phyloP scores from a whole-genome alignment of 192 early-diverging fungal species.

The Coemansia sp. region DNA sequence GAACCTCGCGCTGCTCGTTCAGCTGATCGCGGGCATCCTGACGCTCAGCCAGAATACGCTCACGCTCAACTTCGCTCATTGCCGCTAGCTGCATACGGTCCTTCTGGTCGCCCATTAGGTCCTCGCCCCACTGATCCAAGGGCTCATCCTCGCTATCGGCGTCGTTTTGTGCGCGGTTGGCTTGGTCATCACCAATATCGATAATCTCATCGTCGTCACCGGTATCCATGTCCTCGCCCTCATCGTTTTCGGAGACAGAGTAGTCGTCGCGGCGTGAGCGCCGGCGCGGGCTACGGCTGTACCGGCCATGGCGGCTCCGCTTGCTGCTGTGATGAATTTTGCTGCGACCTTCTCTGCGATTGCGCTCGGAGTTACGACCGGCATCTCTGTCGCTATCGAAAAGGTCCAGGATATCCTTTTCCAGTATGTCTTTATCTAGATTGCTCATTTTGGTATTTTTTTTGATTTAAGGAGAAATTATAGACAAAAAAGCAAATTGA shows the following conservation, averaged over 20 bases:
- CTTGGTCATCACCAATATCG: slow-evolving; percentile 45
- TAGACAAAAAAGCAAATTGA: neutral
- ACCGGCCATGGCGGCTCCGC: slow-evolving; percentile 29
- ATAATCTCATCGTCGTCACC: slow-evolving; percentile 46
- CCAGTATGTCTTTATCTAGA: slow-evolving; percentile 35
- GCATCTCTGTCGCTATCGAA: slow-evolving; percentile 36
- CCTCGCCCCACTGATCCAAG: slow-evolving; percentile 72
- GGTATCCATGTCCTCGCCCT: slow-evolving; percentile 40
- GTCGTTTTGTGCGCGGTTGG: slow-evolving; percentile 17
- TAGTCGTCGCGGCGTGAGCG: slow-evolving; percentile 31
- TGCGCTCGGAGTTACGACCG: slow-evolving; percentile 25
- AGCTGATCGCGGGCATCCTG: slow-evolving; percentile 61
- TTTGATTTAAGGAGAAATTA: neutral
- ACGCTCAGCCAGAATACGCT: slow-evolving; percentile 75
- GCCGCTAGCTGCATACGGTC: slow-evolving; percentile 63
- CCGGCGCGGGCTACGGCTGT: slow-evolving; percentile 27
- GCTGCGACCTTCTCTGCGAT: slow-evolving; percentile 29
- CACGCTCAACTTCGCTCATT: slow-evolving; percentile 74
- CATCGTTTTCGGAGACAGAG: slow-evolving; percentile 36
- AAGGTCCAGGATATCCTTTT: slow-evolving; percentile 55
- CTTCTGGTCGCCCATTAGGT: slow-evolving; percentile 72
- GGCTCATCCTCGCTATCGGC: slow-evolving; percentile 61
- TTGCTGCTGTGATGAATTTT: slow-evolving; percentile 16
- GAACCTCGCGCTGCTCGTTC: slow-evolving; percentile 49
- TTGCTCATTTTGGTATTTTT: neutral